phyloP scores from a whole-genome alignment of 176 grass and related monocot species.

The Chloris gayana region DNA sequence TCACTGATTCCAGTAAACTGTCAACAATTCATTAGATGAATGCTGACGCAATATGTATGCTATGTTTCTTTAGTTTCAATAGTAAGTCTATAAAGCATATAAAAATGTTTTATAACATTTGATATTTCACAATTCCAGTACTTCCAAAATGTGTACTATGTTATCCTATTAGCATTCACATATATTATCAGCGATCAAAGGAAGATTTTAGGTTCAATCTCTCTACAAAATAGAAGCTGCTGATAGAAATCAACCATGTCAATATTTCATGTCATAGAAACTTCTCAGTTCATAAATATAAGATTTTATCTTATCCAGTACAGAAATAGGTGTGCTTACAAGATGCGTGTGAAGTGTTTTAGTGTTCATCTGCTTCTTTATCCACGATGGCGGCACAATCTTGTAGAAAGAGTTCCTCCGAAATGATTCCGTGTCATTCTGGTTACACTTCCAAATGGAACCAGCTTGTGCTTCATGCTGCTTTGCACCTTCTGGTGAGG shows the following conservation, averaged over 20 bases:
- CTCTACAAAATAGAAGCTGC: too few species aligned
- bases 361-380: slow-evolving; percentile 29
- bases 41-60: not conserved
- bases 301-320: too few species aligned
- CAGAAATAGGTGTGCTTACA: slow-evolving; percentile 21
- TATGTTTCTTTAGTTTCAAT: too few species aligned
- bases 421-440: not conserved
- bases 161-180: too few species aligned
- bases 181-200: too few species aligned
- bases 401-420: not conserved
- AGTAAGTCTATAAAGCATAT: too few species aligned
- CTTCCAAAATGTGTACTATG: too few species aligned
- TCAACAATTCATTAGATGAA: not conserved
- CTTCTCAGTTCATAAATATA: too few species aligned
- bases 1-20: not conserved
- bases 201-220: too few species aligned
- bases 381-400: slow-evolving; percentile 11
- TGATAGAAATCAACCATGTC: too few species aligned
- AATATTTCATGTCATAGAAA: not conserved
- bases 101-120: too few species aligned
- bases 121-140: too few species aligned
- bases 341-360: not conserved
- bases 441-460: not conserved
- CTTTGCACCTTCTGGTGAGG: not conserved
- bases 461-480: not conserved